A percentile compares a stretch with the other conserved stretches of the same genome.
Conservation (phyloP, 2,329 filamentous ascomycete species). For the Periconia digitata region DNA sequence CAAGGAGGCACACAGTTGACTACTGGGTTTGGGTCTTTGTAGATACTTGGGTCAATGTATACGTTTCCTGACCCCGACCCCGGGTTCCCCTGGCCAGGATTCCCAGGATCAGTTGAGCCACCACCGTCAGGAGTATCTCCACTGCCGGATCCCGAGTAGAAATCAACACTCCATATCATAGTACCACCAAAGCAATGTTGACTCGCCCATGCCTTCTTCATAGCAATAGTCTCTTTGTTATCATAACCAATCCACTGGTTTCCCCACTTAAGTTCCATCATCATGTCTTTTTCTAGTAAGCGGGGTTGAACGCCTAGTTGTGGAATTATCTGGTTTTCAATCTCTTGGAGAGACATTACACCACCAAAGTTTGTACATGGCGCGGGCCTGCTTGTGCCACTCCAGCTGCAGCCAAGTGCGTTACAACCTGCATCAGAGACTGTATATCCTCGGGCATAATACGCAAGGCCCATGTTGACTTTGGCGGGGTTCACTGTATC, state of each 20-base stretch:
- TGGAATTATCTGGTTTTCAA: slow-evolving; percentile 30
- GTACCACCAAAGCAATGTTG: slow-evolving; percentile 22
- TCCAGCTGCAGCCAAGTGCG: slow-evolving; percentile 14
- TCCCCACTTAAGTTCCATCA: slow-evolving; percentile 36
- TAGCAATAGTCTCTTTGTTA: slow-evolving; percentile 40
- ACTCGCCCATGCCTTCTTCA: slow-evolving; percentile 50
- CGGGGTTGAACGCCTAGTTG: slow-evolving; percentile 18
- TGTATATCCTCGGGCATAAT: slow-evolving; percentile 46
- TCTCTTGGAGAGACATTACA: slow-evolving; percentile 37
- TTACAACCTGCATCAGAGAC: slow-evolving; percentile 15
- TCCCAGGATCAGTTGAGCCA: too few species aligned
- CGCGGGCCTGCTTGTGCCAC: not conserved
- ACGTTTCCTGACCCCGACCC: too few species aligned
- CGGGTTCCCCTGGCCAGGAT: too few species aligned
- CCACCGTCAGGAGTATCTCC: too few species aligned
- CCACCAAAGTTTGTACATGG: slow-evolving; percentile 32
- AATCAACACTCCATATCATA: slow-evolving; percentile 23
- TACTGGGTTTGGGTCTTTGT: too few species aligned
- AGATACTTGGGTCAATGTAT: too few species aligned
- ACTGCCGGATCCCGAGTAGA: too few species aligned
- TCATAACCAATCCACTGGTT: slow-evolving; percentile 46
- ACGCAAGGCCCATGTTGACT: slow-evolving; percentile 49
- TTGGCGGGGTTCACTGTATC: slow-evolving; percentile 45
- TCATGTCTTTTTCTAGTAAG: slow-evolving; percentile 25
- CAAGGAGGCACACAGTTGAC: too few species aligned